These are phyloP conservation scores for Calonectria hawksworthii DNA, from an alignment of 2,329 filamentous ascomycete species.

Conservation along the genomic window DNA sequence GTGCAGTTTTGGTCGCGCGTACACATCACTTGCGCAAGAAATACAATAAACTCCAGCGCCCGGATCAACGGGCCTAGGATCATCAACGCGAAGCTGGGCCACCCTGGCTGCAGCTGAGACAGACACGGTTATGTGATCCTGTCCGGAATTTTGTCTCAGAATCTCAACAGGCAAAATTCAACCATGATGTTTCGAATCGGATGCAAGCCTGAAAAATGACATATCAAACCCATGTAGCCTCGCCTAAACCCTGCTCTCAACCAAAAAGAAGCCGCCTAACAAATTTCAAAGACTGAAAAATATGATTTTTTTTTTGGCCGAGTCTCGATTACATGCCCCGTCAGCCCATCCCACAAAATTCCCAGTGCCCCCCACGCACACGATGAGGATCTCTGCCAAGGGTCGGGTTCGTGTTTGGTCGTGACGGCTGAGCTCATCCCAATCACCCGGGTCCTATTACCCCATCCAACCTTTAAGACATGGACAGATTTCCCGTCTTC, in stretches of 20 bases:
- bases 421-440: slow-evolving; percentile 24
- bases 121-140: neutral
- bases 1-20: neutral
- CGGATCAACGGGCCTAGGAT: neutral
- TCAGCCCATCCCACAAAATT: neutral
- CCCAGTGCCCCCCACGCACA: neutral
- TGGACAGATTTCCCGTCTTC: slow-evolving; percentile 51
- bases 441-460: slow-evolving; percentile 17
- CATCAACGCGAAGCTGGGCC: neutral
- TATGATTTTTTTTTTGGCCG: slow-evolving; percentile 6
- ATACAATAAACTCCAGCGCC: neutral
- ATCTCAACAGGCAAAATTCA: slow-evolving; percentile 18
- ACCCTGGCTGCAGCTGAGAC: neutral
- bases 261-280: slow-evolving; percentile 3
- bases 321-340: slow-evolving; percentile 23
- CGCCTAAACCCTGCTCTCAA: slow-evolving; percentile 31
- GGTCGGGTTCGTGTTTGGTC: neutral
- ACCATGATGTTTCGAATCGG: slow-evolving; percentile 25
- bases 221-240: slow-evolving; percentile 27
- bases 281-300: neutral
- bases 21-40: neutral
- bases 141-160: slow-evolving; percentile 6
- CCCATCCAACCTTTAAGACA: slow-evolving; percentile 35
- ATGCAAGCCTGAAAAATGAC: slow-evolving; percentile 39
- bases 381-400: neutral